Evolutionary conservation across 176 grass and related monocot genomes (phyloP).

Genomic region (Phyllostachys edulis): DNA sequence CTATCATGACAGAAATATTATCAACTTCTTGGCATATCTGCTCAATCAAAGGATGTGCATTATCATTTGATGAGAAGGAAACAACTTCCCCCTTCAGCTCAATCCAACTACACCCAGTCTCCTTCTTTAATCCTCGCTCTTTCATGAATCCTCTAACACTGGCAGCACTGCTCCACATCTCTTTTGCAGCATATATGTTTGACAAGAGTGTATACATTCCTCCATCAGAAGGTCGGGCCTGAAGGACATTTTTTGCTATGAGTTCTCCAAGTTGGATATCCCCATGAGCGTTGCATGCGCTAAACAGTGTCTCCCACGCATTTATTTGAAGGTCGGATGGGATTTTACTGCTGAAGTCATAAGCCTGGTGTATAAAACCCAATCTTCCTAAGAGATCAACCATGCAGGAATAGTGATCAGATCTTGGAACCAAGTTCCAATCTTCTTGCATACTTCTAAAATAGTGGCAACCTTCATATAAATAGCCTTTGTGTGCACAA

Average conservation of each 20-base stretch:
- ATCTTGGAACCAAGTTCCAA: slow-evolving; percentile 63
- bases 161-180: slow-evolving; percentile 61
- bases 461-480: slow-evolving; percentile 65
- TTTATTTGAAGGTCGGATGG: slow-evolving; percentile 48
- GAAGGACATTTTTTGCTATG: slow-evolving; percentile 55
- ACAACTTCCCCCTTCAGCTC: slow-evolving; percentile 57
- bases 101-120: slow-evolving; percentile 77
- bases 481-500: slow-evolving; percentile 69
- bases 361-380: slow-evolving; percentile 59
- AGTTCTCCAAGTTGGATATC: slow-evolving; percentile 62
- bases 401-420: slow-evolving; percentile 80
- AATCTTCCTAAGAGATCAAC: slow-evolving; percentile 75
- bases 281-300: slow-evolving; percentile 64
- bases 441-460: slow-evolving; percentile 64
- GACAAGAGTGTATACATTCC: slow-evolving; percentile 73
- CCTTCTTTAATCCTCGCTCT: slow-evolving; percentile 60
- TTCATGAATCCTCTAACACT: slow-evolving; percentile 62
- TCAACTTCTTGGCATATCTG: slow-evolving; percentile 55
- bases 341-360: slow-evolving; percentile 58
- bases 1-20: slow-evolving; percentile 59
- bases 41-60: slow-evolving; percentile 47
- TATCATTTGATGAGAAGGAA: slow-evolving; percentile 70
- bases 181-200: slow-evolving; percentile 73
- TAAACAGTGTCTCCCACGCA: slow-evolving; percentile 77
- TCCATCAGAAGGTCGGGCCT: slow-evolving; percentile 53